Conservation (phyloP, 345 rosid species). For the Erysimum cheiranthoides region DNA sequence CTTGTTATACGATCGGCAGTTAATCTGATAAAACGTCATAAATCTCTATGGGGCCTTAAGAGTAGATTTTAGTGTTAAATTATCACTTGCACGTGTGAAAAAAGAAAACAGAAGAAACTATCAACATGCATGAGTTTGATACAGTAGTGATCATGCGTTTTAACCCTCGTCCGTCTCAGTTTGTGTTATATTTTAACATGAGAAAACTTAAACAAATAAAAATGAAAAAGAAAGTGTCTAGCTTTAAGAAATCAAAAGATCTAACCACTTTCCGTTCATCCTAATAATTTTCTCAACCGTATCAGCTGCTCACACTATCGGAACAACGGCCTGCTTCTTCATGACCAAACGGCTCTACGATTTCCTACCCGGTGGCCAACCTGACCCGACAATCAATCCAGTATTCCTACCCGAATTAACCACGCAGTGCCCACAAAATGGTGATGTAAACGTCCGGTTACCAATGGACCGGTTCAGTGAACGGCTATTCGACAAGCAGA, state of each 20-base stretch:
- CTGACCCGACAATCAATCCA: constrained; percentile 69
- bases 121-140: constrained; percentile 18
- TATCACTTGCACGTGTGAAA: constrained; percentile 13
- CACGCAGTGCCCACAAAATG: constrained; percentile 59
- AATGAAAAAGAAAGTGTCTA: neutral
- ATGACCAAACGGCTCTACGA: constrained; percentile 70
- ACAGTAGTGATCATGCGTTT: neutral
- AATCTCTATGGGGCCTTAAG: neutral
- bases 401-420: constrained; percentile 52
- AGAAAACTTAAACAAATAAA: neutral
- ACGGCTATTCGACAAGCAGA: constrained; percentile 58
- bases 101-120: neutral
- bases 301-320: constrained; percentile 85
- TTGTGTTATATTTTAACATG: constrained; percentile 3
- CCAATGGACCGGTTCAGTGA: constrained; percentile 64
- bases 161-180: neutral
- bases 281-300: neutral
- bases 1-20: neutral
- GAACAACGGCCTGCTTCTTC: constrained; percentile 91
- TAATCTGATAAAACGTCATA: constrained; percentile 2
- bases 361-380: constrained; percentile 53
- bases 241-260: neutral
- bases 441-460: constrained; percentile 62
- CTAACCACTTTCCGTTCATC: neutral
- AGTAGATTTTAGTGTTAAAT: neutral